These are phyloP conservation scores for Hypholoma sublateritium DNA, from an alignment of 768 basidiomycete genomes.

Conservation along the genomic window DNA sequence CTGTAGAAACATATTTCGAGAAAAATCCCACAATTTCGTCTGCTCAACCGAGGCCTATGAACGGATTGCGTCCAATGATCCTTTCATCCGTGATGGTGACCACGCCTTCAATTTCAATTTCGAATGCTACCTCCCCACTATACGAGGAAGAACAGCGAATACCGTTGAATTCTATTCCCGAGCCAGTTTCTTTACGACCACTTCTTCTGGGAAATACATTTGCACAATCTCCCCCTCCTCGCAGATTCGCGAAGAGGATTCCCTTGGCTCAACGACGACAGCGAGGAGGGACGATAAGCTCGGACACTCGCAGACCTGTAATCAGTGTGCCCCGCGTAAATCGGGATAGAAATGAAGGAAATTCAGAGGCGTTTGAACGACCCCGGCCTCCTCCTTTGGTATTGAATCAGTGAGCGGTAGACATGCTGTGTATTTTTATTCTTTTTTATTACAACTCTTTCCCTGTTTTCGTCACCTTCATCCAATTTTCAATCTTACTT, in stretches of 20 bases:
- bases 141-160: not conserved
- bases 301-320: conserved; percentile 24
- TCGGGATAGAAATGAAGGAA: conserved; percentile 19
- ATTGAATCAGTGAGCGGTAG: not conserved
- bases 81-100: conserved; percentile 15
- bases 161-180: not conserved
- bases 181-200: conserved; percentile 20
- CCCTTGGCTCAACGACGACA: conserved; percentile 29
- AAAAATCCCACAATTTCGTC: conserved; percentile 1
- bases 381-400: conserved; percentile 41
- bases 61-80: conserved; percentile 25
- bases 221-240: conserved; percentile 19
- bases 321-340: conserved; percentile 29
- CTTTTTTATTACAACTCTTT: not conserved
- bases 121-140: not conserved
- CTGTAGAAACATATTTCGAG: not conserved
- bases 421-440: not conserved
- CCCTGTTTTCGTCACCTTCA: not conserved
- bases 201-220: conserved; percentile 34
- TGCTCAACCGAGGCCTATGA: conserved; percentile 6
- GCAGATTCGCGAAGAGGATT: conserved; percentile 23
- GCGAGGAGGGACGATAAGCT: conserved; percentile 20
- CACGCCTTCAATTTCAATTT: not conserved
- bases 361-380: conserved; percentile 33
- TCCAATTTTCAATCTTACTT: conserved; percentile 1